A percentile compares a stretch with the other conserved stretches of the same genome.
Conservation (phyloP, 1,284 basidiomycete species). For the Boletus hoseneyae region DNA sequence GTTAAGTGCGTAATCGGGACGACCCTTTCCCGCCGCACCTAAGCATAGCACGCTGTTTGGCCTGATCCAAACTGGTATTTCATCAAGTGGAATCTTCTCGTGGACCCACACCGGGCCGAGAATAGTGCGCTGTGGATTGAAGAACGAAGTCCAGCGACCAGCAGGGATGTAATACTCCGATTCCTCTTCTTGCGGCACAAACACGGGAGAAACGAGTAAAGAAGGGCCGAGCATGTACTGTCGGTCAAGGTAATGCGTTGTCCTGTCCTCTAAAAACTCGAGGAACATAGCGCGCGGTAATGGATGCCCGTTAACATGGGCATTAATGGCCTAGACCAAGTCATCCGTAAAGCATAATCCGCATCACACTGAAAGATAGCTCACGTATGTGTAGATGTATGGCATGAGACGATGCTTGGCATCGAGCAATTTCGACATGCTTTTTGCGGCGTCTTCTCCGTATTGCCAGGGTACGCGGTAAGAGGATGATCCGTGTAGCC, state of each 20-base stretch:
- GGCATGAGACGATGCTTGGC: slow-evolving; percentile 75
- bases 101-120: slow-evolving; percentile 55
- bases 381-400: slow-evolving; percentile 63
- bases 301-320: slow-evolving; percentile 47
- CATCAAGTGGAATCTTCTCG: slow-evolving; percentile 52
- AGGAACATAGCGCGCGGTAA: slow-evolving; percentile 72
- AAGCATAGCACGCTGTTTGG: slow-evolving; percentile 47
- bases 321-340: slow-evolving; percentile 51
- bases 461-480: slow-evolving; percentile 78
- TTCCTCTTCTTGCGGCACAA: slow-evolving; percentile 55
- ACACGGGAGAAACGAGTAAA: slow-evolving; percentile 72
- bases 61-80: slow-evolving; percentile 67
- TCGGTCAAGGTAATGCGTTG: slow-evolving; percentile 60
- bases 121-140: slow-evolving; percentile 46
- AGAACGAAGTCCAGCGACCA: slow-evolving; percentile 67
- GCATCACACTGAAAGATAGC: slow-evolving; percentile 17
- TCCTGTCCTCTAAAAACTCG: slow-evolving; percentile 67
- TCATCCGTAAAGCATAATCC: neutral
- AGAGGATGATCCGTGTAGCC: slow-evolving; percentile 67
- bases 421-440: slow-evolving; percentile 63
- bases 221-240: slow-evolving; percentile 70
- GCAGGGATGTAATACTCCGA: slow-evolving; percentile 67
- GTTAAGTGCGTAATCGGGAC: slow-evolving; percentile 65
- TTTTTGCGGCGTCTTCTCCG: slow-evolving; percentile 64
- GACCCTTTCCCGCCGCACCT: slow-evolving; percentile 50